Evolutionary conservation across 2,329 filamentous ascomycete genomes (phyloP).

Genomic region (Aspergillus cejpii): DNA sequence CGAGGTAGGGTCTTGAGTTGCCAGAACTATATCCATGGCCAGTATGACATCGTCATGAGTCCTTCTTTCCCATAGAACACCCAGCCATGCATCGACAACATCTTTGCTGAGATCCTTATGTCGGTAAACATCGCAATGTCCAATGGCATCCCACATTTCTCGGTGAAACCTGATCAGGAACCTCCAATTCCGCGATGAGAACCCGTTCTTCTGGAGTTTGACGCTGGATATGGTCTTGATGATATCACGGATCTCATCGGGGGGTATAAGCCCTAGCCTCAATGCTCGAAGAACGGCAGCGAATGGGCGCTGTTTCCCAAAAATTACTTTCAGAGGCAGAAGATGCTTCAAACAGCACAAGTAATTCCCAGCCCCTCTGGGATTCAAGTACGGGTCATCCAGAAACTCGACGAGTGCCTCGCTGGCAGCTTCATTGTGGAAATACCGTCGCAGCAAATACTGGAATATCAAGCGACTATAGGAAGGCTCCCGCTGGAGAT

Average conservation of each 20-base stretch:
- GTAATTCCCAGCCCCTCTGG: slow-evolving; percentile 33
- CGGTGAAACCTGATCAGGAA: slow-evolving; percentile 22
- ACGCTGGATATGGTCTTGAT: slow-evolving; percentile 23
- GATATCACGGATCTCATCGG: slow-evolving; percentile 30
- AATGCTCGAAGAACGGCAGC: slow-evolving; percentile 26
- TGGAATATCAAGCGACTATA: slow-evolving; percentile 34
- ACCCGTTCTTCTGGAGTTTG: slow-evolving; percentile 12
- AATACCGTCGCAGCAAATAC: slow-evolving; percentile 22
- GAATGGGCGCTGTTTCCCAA: slow-evolving; percentile 20
- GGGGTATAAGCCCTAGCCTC: slow-evolving; percentile 31
- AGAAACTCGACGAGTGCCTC: slow-evolving; percentile 29
- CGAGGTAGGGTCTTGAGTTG: slow-evolving; percentile 17
- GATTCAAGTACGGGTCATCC: slow-evolving; percentile 34
- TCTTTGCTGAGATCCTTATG: slow-evolving; percentile 29
- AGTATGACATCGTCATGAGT: slow-evolving; percentile 15
- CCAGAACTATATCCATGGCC: slow-evolving; percentile 28
- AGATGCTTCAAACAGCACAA: slow-evolving; percentile 24
- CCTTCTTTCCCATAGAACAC: slow-evolving; percentile 18
- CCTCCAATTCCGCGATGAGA: slow-evolving; percentile 10
- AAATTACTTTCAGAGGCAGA: slow-evolving; percentile 13
- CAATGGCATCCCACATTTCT: slow-evolving; percentile 35
- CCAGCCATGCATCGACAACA: slow-evolving; percentile 29
- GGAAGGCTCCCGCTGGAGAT: slow-evolving; percentile 30
- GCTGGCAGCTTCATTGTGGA: slow-evolving; percentile 8
- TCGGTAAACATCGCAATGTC: slow-evolving; percentile 30